These are phyloP conservation scores for Chaetomium olivaceum DNA, from an alignment of 2,329 filamentous ascomycete genomes.

Conservation along the genomic window DNA sequence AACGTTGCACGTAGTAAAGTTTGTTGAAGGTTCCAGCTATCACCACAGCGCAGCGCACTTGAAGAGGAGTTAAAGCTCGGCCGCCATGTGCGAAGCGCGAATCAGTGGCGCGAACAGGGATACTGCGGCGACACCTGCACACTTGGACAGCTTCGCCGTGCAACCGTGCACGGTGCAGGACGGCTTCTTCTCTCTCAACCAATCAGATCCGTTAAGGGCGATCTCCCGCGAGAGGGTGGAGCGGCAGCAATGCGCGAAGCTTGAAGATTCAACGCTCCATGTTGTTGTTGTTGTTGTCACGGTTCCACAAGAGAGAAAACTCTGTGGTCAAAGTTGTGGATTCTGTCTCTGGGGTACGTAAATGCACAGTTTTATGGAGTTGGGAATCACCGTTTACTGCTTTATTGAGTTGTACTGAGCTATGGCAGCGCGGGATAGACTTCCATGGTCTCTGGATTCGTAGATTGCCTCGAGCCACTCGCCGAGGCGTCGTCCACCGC, in stretches of 20 bases:
- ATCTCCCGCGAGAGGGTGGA: neutral
- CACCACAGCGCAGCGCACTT: neutral
- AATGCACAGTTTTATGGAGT: neutral
- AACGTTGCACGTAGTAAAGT: neutral
- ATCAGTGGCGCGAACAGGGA: constrained; percentile 15
- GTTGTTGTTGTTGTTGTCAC: neutral
- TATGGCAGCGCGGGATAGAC: neutral
- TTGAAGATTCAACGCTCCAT: neutral
- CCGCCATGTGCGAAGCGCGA: neutral
- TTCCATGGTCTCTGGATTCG: too few relatives aligned
- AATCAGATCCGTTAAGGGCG: neutral
- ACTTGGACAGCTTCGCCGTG: neutral
- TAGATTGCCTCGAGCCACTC: too few relatives aligned
- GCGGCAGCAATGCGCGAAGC: neutral
- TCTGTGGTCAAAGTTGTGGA: neutral
- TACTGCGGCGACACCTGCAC: neutral
- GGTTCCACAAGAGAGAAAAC: neutral
- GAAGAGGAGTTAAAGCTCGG: constrained; percentile 4
- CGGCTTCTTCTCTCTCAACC: neutral
- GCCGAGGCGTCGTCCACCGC: neutral
- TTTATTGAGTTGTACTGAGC: neutral
- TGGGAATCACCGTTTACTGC: neutral
- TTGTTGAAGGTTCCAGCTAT: neutral
- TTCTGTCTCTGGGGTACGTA: neutral
- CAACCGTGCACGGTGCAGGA: neutral